These are phyloP conservation scores for Paraleonurus japonicus DNA, from an alignment of 257 asterid genomes.

Conservation along the genomic window DNA sequence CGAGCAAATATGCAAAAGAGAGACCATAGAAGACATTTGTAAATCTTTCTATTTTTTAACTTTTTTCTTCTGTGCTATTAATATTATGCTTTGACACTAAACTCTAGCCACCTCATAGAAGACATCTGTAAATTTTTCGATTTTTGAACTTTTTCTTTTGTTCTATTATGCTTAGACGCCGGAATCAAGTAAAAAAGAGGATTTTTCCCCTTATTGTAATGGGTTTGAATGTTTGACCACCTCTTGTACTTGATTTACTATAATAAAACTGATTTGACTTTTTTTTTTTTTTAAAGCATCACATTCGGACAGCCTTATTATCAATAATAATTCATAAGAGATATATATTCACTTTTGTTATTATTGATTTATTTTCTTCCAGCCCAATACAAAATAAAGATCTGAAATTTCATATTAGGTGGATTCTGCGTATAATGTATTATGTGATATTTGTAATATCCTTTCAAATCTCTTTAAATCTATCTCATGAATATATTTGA, in stretches of 20 bases:
- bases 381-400: no score
- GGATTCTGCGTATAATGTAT: no score
- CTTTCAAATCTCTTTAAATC: no score
- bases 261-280: neutral
- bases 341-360: no score
- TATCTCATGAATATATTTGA: no score
- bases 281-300: no score
- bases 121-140: conserved; percentile 25
- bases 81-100: neutral
- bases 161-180: neutral
- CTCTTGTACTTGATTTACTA: neutral
- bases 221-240: neutral
- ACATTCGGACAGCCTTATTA: no score
- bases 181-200: neutral
- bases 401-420: no score
- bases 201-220: neutral
- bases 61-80: neutral
- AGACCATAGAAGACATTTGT: conserved; percentile 33
- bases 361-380: no score
- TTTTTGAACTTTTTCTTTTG: neutral
- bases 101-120: conserved; percentile 12
- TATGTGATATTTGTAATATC: no score
- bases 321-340: no score
- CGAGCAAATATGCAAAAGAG: conserved; percentile 55
- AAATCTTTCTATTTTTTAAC: conserved; percentile 6